Evolutionary conservation across 2,329 filamentous ascomycete species (phyloP), one percentile per base, ranked within the genome.

Genomic region (Penicillium sp.): DNA sequence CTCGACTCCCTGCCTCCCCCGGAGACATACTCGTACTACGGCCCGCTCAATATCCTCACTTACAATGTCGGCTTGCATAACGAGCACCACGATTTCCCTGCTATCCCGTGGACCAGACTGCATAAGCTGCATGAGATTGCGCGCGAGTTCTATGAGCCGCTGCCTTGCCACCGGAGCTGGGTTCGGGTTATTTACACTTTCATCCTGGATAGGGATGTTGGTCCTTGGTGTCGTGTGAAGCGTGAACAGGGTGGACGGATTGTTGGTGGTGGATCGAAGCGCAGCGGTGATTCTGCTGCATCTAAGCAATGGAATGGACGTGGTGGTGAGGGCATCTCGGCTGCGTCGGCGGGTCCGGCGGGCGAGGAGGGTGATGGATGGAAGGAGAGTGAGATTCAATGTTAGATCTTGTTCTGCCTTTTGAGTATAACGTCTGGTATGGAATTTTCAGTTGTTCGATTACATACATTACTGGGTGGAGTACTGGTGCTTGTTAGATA

Each of bases 21-120:
- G 2, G 94, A 99, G 81, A 99, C 94, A 1, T 99, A 91, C 78
- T 93, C 89, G 46, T 99, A 99, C 82, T 99, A 99, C 72, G 94
- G 94, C 0, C 85, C 89, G 0, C 83, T 97, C 62, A 99, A 99
- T 78, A 77, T 92, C 67, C 77, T 99, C 48, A 96, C 92, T 1
- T 99, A 97, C 81, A 99, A 99, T 67, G 94, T 99, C 44, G 94
- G 94, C 51, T 79, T 97, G 69, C 94, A 99, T 80, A 99, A 99
- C 73, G 94, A 99, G 80, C 94, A 99, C 76, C 94, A 99, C 74
- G 94, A 99, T 75, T 99, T 99, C 78, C 94, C 94, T 11, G 94
- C 94, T 46, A 85, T 99, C 45, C 93, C 94, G 0, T 99, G 94
- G 94, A 97, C 92, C 10, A 82, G 89, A 32, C 82, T 99, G 38